A percentile compares a stretch with the other conserved stretches of the same genome.
These are phyloP conservation scores for Elymus sibiricus DNA, from an alignment of 176 grass and related monocot species.

Conservation along the genomic window DNA sequence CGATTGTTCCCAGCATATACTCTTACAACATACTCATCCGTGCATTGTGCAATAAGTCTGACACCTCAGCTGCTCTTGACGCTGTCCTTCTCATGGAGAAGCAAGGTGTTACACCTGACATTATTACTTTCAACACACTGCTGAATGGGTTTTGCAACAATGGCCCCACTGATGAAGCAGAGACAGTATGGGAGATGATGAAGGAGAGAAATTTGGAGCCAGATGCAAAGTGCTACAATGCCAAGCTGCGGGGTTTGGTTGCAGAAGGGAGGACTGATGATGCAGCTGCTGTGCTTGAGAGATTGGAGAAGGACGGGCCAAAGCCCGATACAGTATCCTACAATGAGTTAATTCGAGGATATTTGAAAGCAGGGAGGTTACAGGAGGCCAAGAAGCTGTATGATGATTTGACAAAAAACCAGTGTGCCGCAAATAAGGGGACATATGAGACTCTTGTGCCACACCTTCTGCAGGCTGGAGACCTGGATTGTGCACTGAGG, in stretches of 20 bases:
- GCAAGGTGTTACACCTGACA: constrained; percentile 7
- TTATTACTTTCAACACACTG: constrained; percentile 46
- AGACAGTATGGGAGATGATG: constrained; percentile 61
- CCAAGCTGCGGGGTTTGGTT: constrained; percentile 53
- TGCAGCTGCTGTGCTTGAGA: constrained; percentile 32
- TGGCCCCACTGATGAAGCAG: not conserved
- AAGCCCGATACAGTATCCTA: constrained; percentile 54
- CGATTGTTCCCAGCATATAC: constrained; percentile 21
- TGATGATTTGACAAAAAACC: constrained; percentile 43
- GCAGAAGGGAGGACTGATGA: constrained; percentile 28
- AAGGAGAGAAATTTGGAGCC: constrained; percentile 47
- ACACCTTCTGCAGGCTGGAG: constrained; percentile 26
- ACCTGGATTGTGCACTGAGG: constrained; percentile 49
- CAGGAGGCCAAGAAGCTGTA: constrained; percentile 51
- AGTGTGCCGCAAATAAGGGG: constrained; percentile 27
- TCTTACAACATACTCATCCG: constrained; percentile 70
- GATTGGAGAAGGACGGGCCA: constrained; percentile 43
- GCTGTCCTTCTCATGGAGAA: constrained; percentile 52
- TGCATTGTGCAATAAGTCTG: constrained; percentile 25
- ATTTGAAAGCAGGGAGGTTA: constrained; percentile 46
- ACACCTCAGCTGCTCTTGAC: constrained; percentile 51
- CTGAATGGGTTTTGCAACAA: constrained; percentile 41
- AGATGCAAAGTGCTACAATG: constrained; percentile 42
- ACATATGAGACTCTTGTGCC: constrained; percentile 59
- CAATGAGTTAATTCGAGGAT: constrained; percentile 56